Conservation (phyloP, 1,284 basidiomycete species). For the Heterobasidion annosum region DNA sequence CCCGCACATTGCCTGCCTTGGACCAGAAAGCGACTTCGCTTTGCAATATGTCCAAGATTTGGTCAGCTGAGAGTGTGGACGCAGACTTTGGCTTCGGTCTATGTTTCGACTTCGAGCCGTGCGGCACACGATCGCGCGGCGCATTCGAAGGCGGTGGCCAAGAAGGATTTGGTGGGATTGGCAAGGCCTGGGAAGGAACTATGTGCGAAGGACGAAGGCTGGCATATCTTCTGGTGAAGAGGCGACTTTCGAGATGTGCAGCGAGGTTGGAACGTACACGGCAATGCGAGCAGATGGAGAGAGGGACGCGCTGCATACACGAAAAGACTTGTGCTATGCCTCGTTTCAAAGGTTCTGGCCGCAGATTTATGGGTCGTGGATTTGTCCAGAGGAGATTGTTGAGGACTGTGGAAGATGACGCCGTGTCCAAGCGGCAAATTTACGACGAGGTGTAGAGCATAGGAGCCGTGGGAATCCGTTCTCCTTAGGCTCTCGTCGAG, state of each 20-base stretch:
- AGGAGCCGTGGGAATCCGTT: not conserved
- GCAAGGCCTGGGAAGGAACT: not conserved
- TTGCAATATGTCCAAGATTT: not conserved
- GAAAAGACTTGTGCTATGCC: not conserved
- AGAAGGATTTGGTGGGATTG: not conserved
- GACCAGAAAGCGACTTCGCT: constrained; percentile 21
- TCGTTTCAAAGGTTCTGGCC: not conserved
- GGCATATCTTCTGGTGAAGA: constrained; percentile 6
- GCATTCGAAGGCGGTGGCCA: not conserved
- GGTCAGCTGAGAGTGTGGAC: not conserved
- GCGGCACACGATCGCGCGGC: too few species aligned
- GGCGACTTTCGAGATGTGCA: not conserved
- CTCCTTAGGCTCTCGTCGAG: not conserved
- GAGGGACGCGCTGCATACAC: not conserved
- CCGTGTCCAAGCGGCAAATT: not conserved
- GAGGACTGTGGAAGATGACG: not conserved
- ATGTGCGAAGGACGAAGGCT: not conserved
- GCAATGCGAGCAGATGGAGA: not conserved
- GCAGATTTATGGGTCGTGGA: not conserved
- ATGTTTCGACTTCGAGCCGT: too few species aligned
- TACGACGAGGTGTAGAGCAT: not conserved
- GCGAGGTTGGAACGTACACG: not conserved
- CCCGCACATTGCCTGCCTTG: constrained; percentile 9
- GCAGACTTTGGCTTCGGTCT: too few species aligned
- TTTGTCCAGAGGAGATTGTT: not conserved